Conservation (phyloP, 345 rosid genomes). For the Eucalyptus curtisii region DNA sequence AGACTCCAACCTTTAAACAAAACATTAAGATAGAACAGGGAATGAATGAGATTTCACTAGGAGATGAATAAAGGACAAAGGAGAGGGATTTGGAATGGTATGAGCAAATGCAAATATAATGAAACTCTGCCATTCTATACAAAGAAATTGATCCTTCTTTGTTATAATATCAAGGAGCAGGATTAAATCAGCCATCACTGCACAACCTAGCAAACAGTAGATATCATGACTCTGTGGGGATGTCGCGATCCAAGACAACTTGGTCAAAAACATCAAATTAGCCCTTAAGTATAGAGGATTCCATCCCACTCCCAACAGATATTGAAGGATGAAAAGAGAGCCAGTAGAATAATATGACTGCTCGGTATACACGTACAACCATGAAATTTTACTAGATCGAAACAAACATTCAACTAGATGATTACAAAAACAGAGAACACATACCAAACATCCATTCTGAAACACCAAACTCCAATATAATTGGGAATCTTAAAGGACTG, state of each 20-base stretch:
- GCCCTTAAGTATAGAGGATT: background rate
- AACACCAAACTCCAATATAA: background rate
- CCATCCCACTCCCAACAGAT: background rate
- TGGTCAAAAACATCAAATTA: background rate
- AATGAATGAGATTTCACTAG: background rate
- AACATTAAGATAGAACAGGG: background rate
- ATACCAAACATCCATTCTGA: background rate
- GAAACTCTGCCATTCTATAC: background rate
- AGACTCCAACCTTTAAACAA: constrained; percentile 74
- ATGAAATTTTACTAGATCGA: background rate
- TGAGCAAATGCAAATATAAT: background rate
- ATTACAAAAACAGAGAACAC: background rate
- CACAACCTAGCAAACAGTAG: background rate
- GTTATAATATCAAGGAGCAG: background rate
- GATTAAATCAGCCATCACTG: background rate
- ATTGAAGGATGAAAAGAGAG: background rate
- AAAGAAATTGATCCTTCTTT: background rate
- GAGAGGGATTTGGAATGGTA: background rate
- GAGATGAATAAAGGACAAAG: background rate
- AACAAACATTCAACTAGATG: background rate
- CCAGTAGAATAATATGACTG: background rate
- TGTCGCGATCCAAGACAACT: background rate
- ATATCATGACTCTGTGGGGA: background rate
- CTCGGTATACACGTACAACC: background rate
- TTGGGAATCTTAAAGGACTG: background rate